These are phyloP conservation scores for Exsudoporus frostii DNA, from an alignment of 768 basidiomycete species.

Conservation along the genomic window DNA sequence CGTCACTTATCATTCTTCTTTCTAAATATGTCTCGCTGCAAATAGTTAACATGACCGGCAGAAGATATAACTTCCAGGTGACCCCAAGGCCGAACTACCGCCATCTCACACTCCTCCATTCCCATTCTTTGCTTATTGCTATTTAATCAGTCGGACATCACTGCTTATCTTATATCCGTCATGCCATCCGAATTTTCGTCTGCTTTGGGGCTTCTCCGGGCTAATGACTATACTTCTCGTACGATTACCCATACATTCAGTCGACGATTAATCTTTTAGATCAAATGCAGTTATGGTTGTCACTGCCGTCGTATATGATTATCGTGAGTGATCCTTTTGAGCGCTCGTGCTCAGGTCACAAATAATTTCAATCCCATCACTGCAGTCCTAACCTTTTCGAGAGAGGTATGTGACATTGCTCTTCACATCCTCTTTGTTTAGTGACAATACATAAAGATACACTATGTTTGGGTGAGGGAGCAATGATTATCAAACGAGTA, in stretches of 20 bases:
- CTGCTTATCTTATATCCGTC: too few relatives aligned
- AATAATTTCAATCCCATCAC: too few relatives aligned
- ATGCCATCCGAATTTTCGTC: not conserved
- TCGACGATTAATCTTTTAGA: not conserved
- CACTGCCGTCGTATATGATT: slow-evolving; percentile 4
- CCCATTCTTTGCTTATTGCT: too few relatives aligned
- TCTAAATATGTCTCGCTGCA: too few relatives aligned
- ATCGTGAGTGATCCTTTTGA: not conserved
- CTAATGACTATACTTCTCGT: not conserved
- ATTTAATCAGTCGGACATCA: too few relatives aligned
- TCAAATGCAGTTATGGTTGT: not conserved
- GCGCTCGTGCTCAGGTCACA: too few relatives aligned
- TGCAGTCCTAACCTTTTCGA: slow-evolving; percentile 7
- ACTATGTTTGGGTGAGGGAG: slow-evolving; percentile 16
- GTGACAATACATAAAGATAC: slow-evolving; percentile 3
- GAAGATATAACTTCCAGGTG: not conserved
- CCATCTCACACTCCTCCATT: too few relatives aligned
- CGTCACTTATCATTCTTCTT: too few relatives aligned
- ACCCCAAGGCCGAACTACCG: not conserved
- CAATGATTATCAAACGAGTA: not conserved
- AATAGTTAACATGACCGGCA: not conserved
- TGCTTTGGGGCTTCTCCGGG: not conserved
- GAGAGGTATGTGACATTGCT: not conserved
- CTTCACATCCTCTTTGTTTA: too few relatives aligned
- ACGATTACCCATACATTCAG: not conserved